These are phyloP conservation scores for Anthracocystis walkeri DNA, from an alignment of 1,284 basidiomycete genomes.

Conservation along the genomic window DNA sequence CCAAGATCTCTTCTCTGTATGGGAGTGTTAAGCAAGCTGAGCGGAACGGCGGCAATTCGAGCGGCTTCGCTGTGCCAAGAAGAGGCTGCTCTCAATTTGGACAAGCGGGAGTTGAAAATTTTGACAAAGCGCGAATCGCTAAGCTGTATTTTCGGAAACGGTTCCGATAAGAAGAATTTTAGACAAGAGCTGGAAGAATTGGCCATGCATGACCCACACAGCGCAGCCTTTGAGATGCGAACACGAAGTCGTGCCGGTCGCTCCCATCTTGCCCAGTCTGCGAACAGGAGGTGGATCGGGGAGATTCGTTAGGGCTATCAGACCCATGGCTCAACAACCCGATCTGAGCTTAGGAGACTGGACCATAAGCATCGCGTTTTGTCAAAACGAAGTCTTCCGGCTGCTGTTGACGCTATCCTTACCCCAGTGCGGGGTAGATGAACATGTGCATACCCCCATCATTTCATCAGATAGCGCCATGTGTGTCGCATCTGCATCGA, in stretches of 20 bases:
- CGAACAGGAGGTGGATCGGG: not conserved
- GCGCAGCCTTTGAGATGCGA: not conserved
- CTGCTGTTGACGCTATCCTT: not conserved
- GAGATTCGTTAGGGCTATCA: not conserved
- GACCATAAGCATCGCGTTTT: too few species aligned
- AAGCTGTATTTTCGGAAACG: conserved; percentile 1
- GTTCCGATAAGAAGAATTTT: not conserved
- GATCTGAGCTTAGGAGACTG: too few species aligned
- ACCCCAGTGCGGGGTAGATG: conserved; percentile 22
- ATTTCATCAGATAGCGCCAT: conserved; percentile 5
- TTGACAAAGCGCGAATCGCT: not conserved
- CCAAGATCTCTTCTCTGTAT: not conserved
- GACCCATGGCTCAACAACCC: not conserved
- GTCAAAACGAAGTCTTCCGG: too few species aligned
- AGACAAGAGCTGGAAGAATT: not conserved
- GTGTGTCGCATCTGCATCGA: conserved; percentile 13
- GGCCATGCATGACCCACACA: not conserved
- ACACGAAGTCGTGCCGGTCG: conserved; percentile 4
- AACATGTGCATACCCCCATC: not conserved
- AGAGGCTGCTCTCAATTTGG: conserved; percentile 10
- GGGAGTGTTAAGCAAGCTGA: too few species aligned
- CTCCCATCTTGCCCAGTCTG: conserved; percentile 1
- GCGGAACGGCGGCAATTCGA: conserved; percentile 2
- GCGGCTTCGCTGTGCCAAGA: conserved; percentile 14
- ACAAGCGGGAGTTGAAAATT: conserved; percentile 18